Evolutionary conservation across 345 rosid genomes (phyloP), one percentile per base, ranked within the genome.

Genomic region (Mangifera indica): DNA sequence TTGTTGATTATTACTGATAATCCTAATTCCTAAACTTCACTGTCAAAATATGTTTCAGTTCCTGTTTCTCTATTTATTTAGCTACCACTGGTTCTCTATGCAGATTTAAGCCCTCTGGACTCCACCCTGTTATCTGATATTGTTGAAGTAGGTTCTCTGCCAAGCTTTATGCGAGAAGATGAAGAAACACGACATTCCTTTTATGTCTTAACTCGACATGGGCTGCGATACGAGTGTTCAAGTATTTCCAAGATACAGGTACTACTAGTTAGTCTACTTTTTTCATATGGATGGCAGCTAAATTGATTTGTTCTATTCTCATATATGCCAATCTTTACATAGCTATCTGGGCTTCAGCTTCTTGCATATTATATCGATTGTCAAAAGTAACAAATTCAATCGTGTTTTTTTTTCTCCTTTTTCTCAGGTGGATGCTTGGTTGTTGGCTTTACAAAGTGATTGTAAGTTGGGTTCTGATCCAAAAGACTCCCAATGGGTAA

Each of bases 51-150:
- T 26, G 15, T 49, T n/a, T n/a, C 26, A 34, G 3, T 22, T 0
- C 44, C 58, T 7, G 5, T 15, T 67, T 42, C 56, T 68, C 25
- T 59, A 18, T 52, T 44, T 40, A 44, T 54, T 69, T 10, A 64
- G 64, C 52, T 40, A 21, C 29, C 12, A n/a, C n/a, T n/a, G n/a
- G n/a, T n/a, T n/a, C n/a, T n/a, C n/a, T n/a, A 17, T 81, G 82
- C 88, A 92, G 99, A 95, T 81, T 82, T 95, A 77, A 89, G 97
- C 79, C 99, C 99, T 58, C 97, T 90, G 74, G 99, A 92, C 73
- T 95, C 98, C 42, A 75, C 98, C 58, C 75, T 95, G 62, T 80
- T 94, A 42, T 84, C 97, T 1, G 99, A 95, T 80, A 67, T 90
- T 66, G 91, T 88, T 48, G 96, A 95, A 82, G 80, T 95, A 37